Base-by-base conservation (phyloP, 1,139 yeast genomes). In the Taphrina deformans region DNA sequence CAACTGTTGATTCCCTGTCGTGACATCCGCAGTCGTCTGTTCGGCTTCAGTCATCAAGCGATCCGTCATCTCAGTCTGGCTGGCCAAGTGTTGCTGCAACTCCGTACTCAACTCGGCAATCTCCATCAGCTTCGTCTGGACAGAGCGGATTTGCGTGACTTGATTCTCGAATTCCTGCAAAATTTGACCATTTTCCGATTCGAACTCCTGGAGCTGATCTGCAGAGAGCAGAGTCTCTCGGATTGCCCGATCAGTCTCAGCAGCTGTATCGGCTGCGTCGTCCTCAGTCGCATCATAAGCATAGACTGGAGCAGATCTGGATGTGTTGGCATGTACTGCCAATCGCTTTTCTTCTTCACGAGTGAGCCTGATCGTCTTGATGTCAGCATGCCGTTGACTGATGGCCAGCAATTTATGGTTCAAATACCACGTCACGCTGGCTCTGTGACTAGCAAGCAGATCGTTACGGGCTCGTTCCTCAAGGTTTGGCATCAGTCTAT, bases 81-180 rank as follows among this genome's bases (percentile, higher is more conserved):
- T 76, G 40, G 85, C 85, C 62, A 93, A 78, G 72, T 92, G 96
- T 61, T 86, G 79, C 2, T 91, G 82, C 67, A 93, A 79, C 72
- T 90, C 96, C 35, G 87, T 81, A 72, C 91, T 96, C 69, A 93
- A 76, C 65, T 86, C 84, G 1, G 93, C 83, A 60, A 93, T 88
- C 73, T 91, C 97, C 63, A 86, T 77, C 78, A 92, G 85, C 1
- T 96, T 85, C 67, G 80, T 81, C 73, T 91, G 95, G n/a, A 93
- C 83, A 68, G 73, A 72, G 63, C 74, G 72, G 0, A 79, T 80
- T 67, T 77, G 76, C 52, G 75, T 75, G 21, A 77, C 73, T 2
- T 77, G 73, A 29, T 73, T 70, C 65, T 84, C 83, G 52, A 92
- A 77, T 70, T 91, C 96, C 60, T 85, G 85, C 18, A 91, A 74